Evolutionary conservation across 148 eudicot species (phyloP).

Genomic region (Rheum nobile): DNA sequence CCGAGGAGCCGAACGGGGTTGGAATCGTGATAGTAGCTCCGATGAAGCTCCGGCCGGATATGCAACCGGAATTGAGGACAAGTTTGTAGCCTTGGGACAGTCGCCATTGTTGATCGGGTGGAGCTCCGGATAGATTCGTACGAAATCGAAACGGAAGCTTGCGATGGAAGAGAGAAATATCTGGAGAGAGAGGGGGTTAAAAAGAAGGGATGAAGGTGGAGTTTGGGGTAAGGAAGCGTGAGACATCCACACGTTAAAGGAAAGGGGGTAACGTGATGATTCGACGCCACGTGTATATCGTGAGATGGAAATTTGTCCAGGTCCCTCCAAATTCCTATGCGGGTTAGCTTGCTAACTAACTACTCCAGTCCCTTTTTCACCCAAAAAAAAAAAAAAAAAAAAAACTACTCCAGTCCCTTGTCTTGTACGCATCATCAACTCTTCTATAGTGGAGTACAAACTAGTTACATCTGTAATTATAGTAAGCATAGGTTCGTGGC

Average conservation of each 20-base stretch:
- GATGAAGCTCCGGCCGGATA: constrained; percentile 28
- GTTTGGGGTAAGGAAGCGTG: constrained; percentile 30
- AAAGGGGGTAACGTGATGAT: constrained; percentile 12
- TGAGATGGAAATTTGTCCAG: constrained; percentile 3
- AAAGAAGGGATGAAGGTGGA: constrained; percentile 10
- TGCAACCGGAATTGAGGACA: constrained; percentile 18
- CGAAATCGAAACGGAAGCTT: constrained; percentile 8
- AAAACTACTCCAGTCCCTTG: too few relatives aligned
- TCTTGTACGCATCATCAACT: background rate
- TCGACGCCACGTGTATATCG: constrained; percentile 19
- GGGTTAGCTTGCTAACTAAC: too few relatives aligned
- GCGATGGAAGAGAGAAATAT: constrained; percentile 15
- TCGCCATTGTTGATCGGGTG: constrained; percentile 16
- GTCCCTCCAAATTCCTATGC: background rate
- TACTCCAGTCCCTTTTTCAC: too few relatives aligned
- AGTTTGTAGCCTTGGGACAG: background rate
- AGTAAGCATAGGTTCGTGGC: too few relatives aligned
- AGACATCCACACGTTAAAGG: constrained; percentile 95
- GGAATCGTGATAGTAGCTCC: constrained; percentile 11
- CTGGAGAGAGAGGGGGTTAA: constrained; percentile 15
- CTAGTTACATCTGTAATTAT: too few relatives aligned
- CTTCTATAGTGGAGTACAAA: too few relatives aligned
- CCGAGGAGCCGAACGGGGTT: constrained; percentile 15
- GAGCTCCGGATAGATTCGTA: background rate
- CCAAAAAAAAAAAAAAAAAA: too few relatives aligned